phyloP scores from a whole-genome alignment of 768 basidiomycete species.

The Boletus rubescentipes region DNA sequence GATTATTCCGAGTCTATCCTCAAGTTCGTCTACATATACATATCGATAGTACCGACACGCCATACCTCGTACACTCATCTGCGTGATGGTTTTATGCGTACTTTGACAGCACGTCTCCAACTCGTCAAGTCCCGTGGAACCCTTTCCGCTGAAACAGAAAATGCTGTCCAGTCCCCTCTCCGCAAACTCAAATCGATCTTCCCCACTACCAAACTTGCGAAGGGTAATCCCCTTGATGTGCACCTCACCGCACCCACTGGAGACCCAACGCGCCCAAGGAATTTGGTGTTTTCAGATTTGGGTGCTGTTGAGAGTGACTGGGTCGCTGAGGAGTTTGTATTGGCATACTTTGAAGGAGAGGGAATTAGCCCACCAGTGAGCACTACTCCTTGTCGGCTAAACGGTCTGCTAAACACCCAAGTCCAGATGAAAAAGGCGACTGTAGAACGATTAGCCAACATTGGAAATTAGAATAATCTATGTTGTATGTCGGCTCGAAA shows the following conservation, averaged over 20 bases:
- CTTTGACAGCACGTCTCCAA: conserved; percentile 61
- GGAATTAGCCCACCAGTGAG: conserved; percentile 72
- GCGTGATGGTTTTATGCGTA: conserved; percentile 79
- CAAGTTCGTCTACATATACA: background rate
- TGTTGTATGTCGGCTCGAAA: no score
- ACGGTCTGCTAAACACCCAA: background rate
- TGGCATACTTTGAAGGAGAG: conserved; percentile 72
- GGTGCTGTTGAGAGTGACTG: conserved; percentile 71
- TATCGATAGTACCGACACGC: conserved; percentile 68
- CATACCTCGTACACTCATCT: conserved; percentile 76
- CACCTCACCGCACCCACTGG: conserved; percentile 55
- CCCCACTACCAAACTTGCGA: conserved; percentile 65
- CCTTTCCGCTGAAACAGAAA: conserved; percentile 59
- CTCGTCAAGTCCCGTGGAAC: conserved; percentile 49
- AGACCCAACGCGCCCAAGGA: conserved; percentile 47
- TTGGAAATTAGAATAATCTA: conserved; percentile 16
- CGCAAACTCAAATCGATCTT: conserved; percentile 75
- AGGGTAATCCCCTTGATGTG: conserved; percentile 68
- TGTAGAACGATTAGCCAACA: conserved; percentile 21
- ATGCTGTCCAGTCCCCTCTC: conserved; percentile 58
- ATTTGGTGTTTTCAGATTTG: conserved; percentile 67
- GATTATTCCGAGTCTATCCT: conserved; percentile 12
- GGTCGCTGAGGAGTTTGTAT: conserved; percentile 70
- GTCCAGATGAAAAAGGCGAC: conserved; percentile 31
- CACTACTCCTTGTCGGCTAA: conserved; percentile 2